Evolutionary conservation across 768 basidiomycete genomes (phyloP), one percentile per base, ranked within the genome.

Genomic region (Trametes gibbosa): DNA sequence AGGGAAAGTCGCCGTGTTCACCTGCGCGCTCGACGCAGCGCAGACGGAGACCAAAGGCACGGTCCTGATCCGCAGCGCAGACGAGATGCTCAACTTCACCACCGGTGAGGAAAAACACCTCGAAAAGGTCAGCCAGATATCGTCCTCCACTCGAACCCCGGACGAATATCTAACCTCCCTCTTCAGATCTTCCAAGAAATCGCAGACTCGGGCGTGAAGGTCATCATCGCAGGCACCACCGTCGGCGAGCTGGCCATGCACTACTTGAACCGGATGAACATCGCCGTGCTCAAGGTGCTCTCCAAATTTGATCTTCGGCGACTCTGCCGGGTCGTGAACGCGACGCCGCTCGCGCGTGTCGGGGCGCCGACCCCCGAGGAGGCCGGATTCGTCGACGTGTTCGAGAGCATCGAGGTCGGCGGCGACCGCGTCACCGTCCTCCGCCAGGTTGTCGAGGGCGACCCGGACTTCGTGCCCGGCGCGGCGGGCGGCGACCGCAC

Each of bases 11-110:
- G 96, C 90, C 2, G 91, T 99, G 56, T 99, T 89, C 77, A 98
- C 96, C 0, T 91, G 86, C 62, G 89, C 91, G 1, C 79, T 99
- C 59, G 97, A 98, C 70, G 84, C 92, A 56, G 85, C 95, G 2
- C 96, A 98, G 74, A 98, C 97, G 5, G 97, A 99, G 74, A 99
- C 97, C 17, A 99, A 99, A 73, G 97, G 97, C 50, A 99, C 97
- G 8, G 97, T 98, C 12, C 81, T 99, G 47, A 83, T 99, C 66
- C 92, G 95, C 72, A 98, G 84, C 70, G 92, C 95, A 9, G 89
- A 96, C 46, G 96, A 99, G 71, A 91, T 99, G 86, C 81, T 99
- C 63, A 95, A 97, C 77, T 99, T 99, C 69, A 95, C 95, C 0
- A 80, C 84, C 3, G 97, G 94, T 17, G 97, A 99, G 74, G 97